Evolutionary conservation across 2,329 filamentous ascomycete species (phyloP).

Genomic region (Chaetomium sp.): DNA sequence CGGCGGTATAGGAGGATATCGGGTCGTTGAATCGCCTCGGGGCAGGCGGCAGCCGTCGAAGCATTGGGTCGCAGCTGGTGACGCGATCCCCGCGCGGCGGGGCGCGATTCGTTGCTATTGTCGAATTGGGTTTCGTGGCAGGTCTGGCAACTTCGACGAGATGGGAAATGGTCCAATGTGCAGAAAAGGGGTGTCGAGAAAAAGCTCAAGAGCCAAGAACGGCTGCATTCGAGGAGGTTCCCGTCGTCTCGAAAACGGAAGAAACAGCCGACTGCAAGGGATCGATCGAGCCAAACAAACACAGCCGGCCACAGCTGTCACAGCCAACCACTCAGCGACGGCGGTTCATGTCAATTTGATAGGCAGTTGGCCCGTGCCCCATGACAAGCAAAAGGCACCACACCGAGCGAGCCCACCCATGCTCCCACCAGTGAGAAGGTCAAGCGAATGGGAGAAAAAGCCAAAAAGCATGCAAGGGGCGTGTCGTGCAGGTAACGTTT

Average conservation of each 20-base stretch:
- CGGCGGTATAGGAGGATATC: background rate
- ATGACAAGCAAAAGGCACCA: background rate
- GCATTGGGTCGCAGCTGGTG: conserved; percentile 13
- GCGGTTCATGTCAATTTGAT: background rate
- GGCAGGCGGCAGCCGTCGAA: conserved; percentile 4
- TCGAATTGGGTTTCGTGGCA: background rate
- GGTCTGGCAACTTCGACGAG: background rate
- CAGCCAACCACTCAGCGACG: background rate
- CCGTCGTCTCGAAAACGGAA: too few species aligned
- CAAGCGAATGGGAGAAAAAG: too few species aligned
- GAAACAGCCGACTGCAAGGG: background rate
- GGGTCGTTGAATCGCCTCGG: conserved; percentile 1
- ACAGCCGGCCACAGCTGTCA: background rate
- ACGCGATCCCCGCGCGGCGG: conserved; percentile 15
- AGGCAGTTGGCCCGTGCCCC: background rate
- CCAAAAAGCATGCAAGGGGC: too few species aligned
- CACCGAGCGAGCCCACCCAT: too few species aligned
- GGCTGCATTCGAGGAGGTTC: background rate
- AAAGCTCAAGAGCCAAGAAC: background rate
- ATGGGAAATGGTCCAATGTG: background rate
- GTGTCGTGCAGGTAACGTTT: too few species aligned
- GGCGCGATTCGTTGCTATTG: background rate
- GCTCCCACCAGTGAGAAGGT: too few species aligned
- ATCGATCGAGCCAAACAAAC: background rate
- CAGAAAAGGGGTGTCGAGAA: background rate